Percentiles rank a stretch among this genome's conserved stretches.
phyloP scores from a whole-genome alignment of 2,329 filamentous ascomycete species.

The Whalleya microplaca region DNA sequence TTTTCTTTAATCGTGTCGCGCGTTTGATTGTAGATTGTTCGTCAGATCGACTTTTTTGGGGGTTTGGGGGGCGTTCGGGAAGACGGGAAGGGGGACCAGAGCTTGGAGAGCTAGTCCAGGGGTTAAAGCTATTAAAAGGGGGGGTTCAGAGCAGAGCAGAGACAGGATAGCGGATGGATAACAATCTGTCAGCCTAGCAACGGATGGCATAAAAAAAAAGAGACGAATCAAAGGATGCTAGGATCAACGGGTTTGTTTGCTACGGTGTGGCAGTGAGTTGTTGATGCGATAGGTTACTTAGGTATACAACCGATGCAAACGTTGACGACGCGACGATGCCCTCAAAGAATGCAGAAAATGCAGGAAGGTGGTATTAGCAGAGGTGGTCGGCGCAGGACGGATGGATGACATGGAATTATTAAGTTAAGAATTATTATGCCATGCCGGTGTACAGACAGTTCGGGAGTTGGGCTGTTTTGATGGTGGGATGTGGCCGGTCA shows the following conservation, averaged over 20 bases:
- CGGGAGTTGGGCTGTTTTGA: slow-evolving; percentile 10
- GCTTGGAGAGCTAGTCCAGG: background rate
- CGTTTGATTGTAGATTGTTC: background rate
- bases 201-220: no score
- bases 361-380: no score
- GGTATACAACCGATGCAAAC: no score
- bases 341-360: background rate
- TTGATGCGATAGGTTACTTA: no score
- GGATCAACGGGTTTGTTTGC: no score
- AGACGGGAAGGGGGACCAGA: slow-evolving; percentile 4
- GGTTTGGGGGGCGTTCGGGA: no score
- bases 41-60: background rate
- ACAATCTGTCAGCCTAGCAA: no score
- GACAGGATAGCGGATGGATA: no score
- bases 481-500: slow-evolving; percentile 16
- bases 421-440: background rate
- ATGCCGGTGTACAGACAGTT: background rate
- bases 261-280: no score
- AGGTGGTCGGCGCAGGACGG: background rate
- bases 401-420: background rate
- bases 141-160: no score
- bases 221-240: no score
- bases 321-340: no score
- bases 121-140: background rate
- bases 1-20: background rate